phyloP scores from a whole-genome alignment of 805 yeast genomes.

The Suhomyces canberraensis region DNA sequence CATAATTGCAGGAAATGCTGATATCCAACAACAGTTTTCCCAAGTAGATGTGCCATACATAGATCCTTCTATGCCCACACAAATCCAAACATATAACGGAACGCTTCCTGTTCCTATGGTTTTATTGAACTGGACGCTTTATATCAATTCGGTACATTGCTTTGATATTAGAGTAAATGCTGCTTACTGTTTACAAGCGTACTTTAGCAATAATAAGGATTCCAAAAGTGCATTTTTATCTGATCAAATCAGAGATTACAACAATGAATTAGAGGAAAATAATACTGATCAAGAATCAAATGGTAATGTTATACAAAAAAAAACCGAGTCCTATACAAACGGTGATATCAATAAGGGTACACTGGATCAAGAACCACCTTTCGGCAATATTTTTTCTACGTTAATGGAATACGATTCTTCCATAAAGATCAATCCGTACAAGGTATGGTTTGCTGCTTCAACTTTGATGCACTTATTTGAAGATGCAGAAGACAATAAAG shows the following conservation, averaged over 20 bases:
- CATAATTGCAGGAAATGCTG: conserved; percentile 62
- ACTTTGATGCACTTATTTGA: conserved; percentile 61
- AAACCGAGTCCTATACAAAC: too few species aligned
- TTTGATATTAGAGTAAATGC: conserved; percentile 83
- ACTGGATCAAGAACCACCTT: conserved; percentile 9
- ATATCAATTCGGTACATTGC: conserved; percentile 74
- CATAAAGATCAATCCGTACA: conserved; percentile 74
- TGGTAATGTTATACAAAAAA: neutral
- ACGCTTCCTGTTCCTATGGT: conserved; percentile 70
- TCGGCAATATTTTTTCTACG: conserved; percentile 64
- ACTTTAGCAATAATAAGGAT: conserved; percentile 59
- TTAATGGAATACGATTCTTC: conserved; percentile 71
- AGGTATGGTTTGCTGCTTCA: conserved; percentile 77
- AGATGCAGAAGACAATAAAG: conserved; percentile 48
- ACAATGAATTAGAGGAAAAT: conserved; percentile 9
- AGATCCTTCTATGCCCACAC: conserved; percentile 64
- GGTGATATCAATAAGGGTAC: neutral
- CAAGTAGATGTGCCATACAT: conserved; percentile 89
- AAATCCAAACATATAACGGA: conserved; percentile 29
- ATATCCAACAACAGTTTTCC: conserved; percentile 67
- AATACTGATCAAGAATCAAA: neutral
- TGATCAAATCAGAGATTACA: conserved; percentile 55
- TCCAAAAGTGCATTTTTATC: conserved; percentile 60
- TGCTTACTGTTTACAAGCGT: conserved; percentile 60
- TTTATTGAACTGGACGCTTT: conserved; percentile 77